A percentile compares a stretch with the other conserved stretches of the same genome.
Conservation (phyloP, 2,329 filamentous ascomycete species). For the Colletotrichum ledebouriae region DNA sequence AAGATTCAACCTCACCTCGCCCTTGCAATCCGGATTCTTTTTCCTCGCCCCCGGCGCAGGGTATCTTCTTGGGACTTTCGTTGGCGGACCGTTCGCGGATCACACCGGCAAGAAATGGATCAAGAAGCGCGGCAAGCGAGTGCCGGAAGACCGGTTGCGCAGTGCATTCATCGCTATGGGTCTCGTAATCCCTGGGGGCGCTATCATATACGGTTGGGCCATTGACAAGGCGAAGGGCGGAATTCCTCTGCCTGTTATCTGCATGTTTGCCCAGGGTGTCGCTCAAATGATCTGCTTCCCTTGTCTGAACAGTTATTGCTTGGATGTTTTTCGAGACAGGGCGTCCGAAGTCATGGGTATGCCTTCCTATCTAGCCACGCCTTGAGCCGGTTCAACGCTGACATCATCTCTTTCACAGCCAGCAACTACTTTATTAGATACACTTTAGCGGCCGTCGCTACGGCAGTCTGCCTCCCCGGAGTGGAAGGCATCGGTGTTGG, state of each 20-base stretch:
- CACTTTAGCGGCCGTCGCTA: constrained; percentile 78
- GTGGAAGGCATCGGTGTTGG: constrained; percentile 81
- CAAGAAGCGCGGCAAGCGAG: constrained; percentile 65
- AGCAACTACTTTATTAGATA: constrained; percentile 87
- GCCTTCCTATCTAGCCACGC: background rate
- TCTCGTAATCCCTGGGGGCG: constrained; percentile 71
- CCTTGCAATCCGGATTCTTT: constrained; percentile 76
- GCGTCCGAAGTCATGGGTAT: constrained; percentile 41
- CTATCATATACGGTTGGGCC: constrained; percentile 77
- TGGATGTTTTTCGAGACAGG: constrained; percentile 40
- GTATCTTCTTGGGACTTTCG: constrained; percentile 75
- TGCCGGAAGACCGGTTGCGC: constrained; percentile 78
- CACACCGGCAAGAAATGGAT: constrained; percentile 73
- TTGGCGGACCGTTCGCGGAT: constrained; percentile 79
- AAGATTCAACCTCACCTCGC: constrained; percentile 73
- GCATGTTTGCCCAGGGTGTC: constrained; percentile 78
- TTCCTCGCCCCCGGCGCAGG: constrained; percentile 78
- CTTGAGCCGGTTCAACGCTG: background rate
- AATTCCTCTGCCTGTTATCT: constrained; percentile 69
- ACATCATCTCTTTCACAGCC: constrained; percentile 53
- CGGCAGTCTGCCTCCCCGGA: constrained; percentile 79
- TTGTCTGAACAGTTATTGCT: constrained; percentile 71
- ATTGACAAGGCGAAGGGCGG: constrained; percentile 54
- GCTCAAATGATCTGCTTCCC: constrained; percentile 79
- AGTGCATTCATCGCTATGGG: constrained; percentile 72